Base-by-base conservation (phyloP, 495 filamentous ascomycete genomes). In the Elasticomyces elasticus region DNA sequence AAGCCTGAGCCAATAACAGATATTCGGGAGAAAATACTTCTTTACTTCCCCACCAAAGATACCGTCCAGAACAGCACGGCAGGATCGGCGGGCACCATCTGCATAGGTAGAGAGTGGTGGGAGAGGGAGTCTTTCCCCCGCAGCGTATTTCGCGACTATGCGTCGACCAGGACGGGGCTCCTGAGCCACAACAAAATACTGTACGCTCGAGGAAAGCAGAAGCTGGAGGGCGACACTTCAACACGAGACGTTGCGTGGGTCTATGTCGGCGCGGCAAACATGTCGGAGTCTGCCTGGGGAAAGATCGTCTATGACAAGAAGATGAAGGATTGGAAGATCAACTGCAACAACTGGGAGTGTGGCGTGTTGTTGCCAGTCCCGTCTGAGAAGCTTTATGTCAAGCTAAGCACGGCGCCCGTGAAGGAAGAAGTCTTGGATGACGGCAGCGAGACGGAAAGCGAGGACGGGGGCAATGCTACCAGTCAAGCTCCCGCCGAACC, bases 311-410 rank as follows among this genome's bases (percentile, higher is more conserved):
- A 82, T 49, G 86, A 91, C 47, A 77, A 75, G 30, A 64, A 56
- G 0, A 84, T 76, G 0, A 82, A 82, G 45, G 56, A 70, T 20
- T 76, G 79, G 0, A 95, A 89, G 60, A 67, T 97, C 19, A 92
- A 81, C 52, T 88, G 85, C 64, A 80, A 86, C 12, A 98, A 97
- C 67, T 98, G 92, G 92, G 92, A 98, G 68, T 96, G 89, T 59
- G 92, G 92, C 2, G 89, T 98, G 0, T 24, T 98, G 1, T 57
- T 95, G 11, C 81, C 79, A 0, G 65, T 77, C 25, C 38, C 56
- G 22, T 11, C 31, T 23, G 46, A 41, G 35, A 58, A 37, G 33
- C 45, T 66, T 37, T 20, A 17, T 17, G 44, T 17, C 2, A 26
- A 12, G 28, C 19, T 41, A 35, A 48, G 46, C 15, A 43, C 46